Base-by-base conservation (phyloP, 768 basidiomycete species). In the Daedaleopsis nitida region DNA sequence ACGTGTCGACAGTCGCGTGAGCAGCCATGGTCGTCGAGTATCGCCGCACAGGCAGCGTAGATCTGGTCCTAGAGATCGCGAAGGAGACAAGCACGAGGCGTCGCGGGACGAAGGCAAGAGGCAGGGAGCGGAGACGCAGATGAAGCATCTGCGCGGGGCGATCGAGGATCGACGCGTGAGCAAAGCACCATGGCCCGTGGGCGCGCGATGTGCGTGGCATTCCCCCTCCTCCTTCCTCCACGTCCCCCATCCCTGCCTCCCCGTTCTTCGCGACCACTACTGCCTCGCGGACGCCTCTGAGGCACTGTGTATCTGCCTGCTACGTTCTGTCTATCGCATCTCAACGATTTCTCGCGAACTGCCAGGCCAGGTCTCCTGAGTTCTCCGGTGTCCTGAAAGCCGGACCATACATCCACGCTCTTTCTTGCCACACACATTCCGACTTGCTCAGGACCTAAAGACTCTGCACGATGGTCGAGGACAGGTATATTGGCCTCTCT, bases 401-500 rank as follows among this genome's bases (percentile, higher is more conserved):
- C 17, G 44, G 44, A n/a, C 44, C 23, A 49, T 21, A 52, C 55
- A n/a, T 39, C 52, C 61, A 62, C 61, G 52, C 38, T 59, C 58
- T 16, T 59, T 59, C 58, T 54, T 45, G 35, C 60, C 49, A 37
- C 43, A 43, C 44, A 47, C 55, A 48, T 35, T 47, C 32, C 27
- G 42, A 37, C 11, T 21, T 16, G 23, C 34, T 12, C n/a, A 19
- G 16, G 8, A 37, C 32, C 14, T 50, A n/a, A 44, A 43, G 34
- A 35, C 32, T 27, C 37, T 21, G 17, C 44, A 34, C 57, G 52
- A 89, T 91, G 87, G 78, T 94, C 24, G 93, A 97, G 68, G 96
- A 97, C 78, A 97, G 95, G 78, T 96, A 94, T 73, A 93, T 98
- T 52, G 97, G 97, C 35, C 84, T 99, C 55, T 83, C 86, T 24